Base-by-base conservation (phyloP, 2,329 filamentous ascomycete species). In the Aspergillus tanneri region DNA sequence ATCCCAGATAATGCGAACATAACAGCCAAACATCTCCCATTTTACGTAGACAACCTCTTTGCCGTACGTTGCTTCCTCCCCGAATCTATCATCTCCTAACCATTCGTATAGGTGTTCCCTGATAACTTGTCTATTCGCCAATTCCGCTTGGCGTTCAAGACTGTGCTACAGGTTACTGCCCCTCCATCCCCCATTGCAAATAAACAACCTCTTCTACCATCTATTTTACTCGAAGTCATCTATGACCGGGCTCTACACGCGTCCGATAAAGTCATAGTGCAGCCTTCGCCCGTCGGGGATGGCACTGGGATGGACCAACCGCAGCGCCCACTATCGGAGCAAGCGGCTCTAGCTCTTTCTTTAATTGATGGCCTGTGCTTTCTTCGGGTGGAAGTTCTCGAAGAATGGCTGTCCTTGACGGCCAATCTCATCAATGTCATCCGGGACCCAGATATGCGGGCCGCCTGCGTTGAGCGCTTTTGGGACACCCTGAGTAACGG, bases 131-230 rank as follows among this genome's bases (percentile, higher is more conserved):
- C 88, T 0, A 79, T 88, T 1, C 83, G 90, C 12, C 91, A 96
- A 66, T 96, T 96, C 74, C 82, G 90, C 23, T 77, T 96, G 8
- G 91, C 90, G 9, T 91, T 95, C 75, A 88, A 86, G 65, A 92
- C 89, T 2, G 76, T 96, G 37, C 82, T 95, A 67, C 86, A 87
- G 59, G 85, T 95, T 50, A 84, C 90, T 9, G 85, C 87, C 2
- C 89, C 90, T 2, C 91, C 90, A 0, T 90, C 87, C 28, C 80
- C 83, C 1, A 79, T 95, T 32, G 83, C 87, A 25, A 83, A 82
- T 38, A 79, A 79, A 4, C 85, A 93, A 54, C 88, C 88, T 0
- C 78, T 87, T 48, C 79, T 96, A n/a, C 85, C 88, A 2, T 88
- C 91, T 53, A 86, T 84, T 1, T 72, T 96, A 1, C 76, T 95